These are phyloP conservation scores for Apophysomyces sp. DNA, from an alignment of 371 early-diverging fungal genomes.

Conservation along the genomic window DNA sequence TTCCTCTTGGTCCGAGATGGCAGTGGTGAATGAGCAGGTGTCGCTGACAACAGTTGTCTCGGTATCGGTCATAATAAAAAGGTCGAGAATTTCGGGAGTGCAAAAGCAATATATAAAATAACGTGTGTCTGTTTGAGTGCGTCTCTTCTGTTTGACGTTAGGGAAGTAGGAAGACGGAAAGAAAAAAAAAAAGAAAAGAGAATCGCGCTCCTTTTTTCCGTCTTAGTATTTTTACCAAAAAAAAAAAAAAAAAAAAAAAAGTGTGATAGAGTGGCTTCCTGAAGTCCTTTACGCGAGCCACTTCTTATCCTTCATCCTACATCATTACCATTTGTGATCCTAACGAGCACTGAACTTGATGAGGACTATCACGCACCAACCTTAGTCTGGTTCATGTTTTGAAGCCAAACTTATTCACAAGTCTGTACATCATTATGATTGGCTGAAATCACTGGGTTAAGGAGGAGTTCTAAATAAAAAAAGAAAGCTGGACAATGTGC, in stretches of 20 bases:
- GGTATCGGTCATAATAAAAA: slow-evolving; percentile 8
- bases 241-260: background rate
- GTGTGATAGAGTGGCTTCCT: no score
- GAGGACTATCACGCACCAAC: no score
- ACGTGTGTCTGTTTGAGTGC: background rate
- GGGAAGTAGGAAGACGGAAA: background rate
- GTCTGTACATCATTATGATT: no score
- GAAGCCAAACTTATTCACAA: no score
- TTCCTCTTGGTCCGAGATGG: background rate
- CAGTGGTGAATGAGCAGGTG: background rate
- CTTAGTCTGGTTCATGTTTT: no score
- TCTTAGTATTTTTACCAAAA: background rate
- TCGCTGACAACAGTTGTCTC: background rate
- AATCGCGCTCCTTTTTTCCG: slow-evolving; percentile 1
- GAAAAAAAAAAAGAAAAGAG: background rate
- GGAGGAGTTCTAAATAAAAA: no score
- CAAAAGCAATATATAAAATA: background rate
- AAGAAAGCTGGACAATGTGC: no score
- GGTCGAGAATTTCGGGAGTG: background rate
- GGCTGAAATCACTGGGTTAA: no score
- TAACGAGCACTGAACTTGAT: no score
- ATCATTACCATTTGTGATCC: no score
- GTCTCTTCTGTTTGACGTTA: background rate
- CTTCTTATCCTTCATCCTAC: no score
- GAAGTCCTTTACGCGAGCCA: no score